Conservation (phyloP, 306 rosid genomes). For the Fagus crenata region DNA sequence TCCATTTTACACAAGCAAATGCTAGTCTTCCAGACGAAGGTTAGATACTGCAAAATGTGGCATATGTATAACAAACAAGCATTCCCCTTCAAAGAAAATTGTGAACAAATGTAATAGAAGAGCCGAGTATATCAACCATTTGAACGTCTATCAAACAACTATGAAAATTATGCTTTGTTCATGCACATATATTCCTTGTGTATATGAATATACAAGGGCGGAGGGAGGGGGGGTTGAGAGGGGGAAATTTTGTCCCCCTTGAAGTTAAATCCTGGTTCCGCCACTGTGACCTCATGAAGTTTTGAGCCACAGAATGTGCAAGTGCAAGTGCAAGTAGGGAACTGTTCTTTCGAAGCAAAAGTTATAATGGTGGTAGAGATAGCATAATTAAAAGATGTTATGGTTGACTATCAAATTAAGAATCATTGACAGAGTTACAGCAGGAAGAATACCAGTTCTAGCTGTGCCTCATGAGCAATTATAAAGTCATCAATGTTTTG, state of each 20-base stretch:
- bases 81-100: background rate
- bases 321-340: background rate
- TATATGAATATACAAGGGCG: background rate
- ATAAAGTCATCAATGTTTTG: conserved; percentile 68
- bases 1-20: background rate
- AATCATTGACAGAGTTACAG: background rate
- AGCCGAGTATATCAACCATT: background rate
- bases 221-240: too few relatives aligned
- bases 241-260: too few relatives aligned
- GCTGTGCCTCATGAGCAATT: conserved; percentile 57
- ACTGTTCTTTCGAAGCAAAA: background rate
- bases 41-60: background rate
- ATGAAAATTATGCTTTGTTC: background rate
- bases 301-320: too few relatives aligned
- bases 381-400: background rate
- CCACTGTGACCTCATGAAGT: too few relatives aligned
- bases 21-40: background rate
- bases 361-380: background rate
- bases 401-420: background rate
- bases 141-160: background rate
- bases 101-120: background rate
- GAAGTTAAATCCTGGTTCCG: too few relatives aligned
- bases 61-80: background rate
- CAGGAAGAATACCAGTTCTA: conserved; percentile 57
- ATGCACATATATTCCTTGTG: background rate